These are phyloP conservation scores for Pleurotus platypus DNA, from an alignment of 768 basidiomycete species.

Conservation along the genomic window DNA sequence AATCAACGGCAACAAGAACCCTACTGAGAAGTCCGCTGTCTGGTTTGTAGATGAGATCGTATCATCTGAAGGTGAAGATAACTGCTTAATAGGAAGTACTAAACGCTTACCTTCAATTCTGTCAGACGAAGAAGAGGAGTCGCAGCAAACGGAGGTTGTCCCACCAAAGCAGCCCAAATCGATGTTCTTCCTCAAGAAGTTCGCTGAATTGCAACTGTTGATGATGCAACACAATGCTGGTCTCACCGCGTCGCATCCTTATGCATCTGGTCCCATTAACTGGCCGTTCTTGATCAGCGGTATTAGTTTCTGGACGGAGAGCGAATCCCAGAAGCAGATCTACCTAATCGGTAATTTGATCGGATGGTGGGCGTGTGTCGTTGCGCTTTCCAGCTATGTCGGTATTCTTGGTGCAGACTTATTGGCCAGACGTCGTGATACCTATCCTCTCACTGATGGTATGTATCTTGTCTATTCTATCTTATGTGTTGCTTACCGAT, in stretches of 20 bases:
- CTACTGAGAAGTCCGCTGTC: conserved; percentile 72
- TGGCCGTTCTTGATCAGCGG: conserved; percentile 97
- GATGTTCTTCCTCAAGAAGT: conserved; percentile 94
- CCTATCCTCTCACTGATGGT: conserved; percentile 88
- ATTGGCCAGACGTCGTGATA: conserved; percentile 78
- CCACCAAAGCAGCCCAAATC: conserved; percentile 69
- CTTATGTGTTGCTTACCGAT: conserved; percentile 3
- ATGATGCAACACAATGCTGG: conserved; percentile 99
- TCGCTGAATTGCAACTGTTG: conserved; percentile 85
- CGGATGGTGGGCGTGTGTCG: conserved; percentile 92
- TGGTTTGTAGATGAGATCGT: conserved; percentile 91
- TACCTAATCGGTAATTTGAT: conserved; percentile 94
- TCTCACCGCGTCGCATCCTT: conserved; percentile 94
- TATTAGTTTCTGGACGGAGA: conserved; percentile 98
- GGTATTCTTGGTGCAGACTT: conserved; percentile 90
- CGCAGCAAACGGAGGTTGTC: conserved; percentile 46
- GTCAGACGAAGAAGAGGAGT: conserved; percentile 51
- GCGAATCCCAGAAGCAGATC: conserved; percentile 82
- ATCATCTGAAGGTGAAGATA: conserved; percentile 58
- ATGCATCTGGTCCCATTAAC: conserved; percentile 92
- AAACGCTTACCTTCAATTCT: conserved; percentile 8
- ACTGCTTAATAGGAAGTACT: too few species aligned
- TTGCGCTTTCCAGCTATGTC: conserved; percentile 82
- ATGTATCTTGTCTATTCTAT: conserved; percentile 27
- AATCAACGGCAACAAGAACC: conserved; percentile 95